Evolutionary conservation across 805 yeast genomes (phyloP).

Genomic region (Nakazawaea wickerhamii): DNA sequence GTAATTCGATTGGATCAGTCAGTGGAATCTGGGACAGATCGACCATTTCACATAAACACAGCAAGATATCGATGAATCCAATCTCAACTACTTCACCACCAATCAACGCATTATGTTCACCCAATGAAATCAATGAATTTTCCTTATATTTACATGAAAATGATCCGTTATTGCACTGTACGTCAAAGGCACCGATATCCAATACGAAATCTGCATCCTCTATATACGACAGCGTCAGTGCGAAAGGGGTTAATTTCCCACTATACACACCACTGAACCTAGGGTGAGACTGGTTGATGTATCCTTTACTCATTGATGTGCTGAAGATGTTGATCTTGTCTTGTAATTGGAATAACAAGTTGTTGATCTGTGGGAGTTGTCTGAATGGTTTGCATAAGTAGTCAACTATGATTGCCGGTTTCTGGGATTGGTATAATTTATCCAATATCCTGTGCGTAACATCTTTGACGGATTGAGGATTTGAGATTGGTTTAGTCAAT

Average conservation of each 20-base stretch:
- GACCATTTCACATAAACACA: slow-evolving; percentile 18
- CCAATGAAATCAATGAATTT: slow-evolving; percentile 27
- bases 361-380: slow-evolving; percentile 23
- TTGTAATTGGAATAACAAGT: slow-evolving; percentile 27
- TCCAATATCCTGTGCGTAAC: slow-evolving; percentile 29
- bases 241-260: slow-evolving; percentile 27
- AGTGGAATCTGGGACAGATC: too few species aligned
- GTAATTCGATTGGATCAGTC: slow-evolving; percentile 3
- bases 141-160: slow-evolving; percentile 15
- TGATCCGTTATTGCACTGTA: slow-evolving; percentile 12
- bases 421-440: slow-evolving; percentile 30
- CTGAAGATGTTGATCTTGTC: slow-evolving; percentile 34
- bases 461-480: too few species aligned
- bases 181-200: slow-evolving; percentile 25
- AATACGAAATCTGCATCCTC: slow-evolving; percentile 26
- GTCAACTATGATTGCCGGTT: slow-evolving; percentile 38
- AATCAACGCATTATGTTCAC: slow-evolving; percentile 36
- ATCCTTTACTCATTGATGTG: slow-evolving; percentile 34
- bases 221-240: slow-evolving; percentile 25
- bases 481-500: too few species aligned
- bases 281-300: slow-evolving; percentile 32
- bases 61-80: slow-evolving; percentile 27
- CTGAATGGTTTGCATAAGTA: slow-evolving; percentile 35
- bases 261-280: slow-evolving; percentile 41
- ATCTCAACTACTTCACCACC: slow-evolving; percentile 25